These are phyloP conservation scores for Mayamaea pseudoterrestris DNA, from an alignment of 108 stramenopile genomes.

Conservation along the genomic window DNA sequence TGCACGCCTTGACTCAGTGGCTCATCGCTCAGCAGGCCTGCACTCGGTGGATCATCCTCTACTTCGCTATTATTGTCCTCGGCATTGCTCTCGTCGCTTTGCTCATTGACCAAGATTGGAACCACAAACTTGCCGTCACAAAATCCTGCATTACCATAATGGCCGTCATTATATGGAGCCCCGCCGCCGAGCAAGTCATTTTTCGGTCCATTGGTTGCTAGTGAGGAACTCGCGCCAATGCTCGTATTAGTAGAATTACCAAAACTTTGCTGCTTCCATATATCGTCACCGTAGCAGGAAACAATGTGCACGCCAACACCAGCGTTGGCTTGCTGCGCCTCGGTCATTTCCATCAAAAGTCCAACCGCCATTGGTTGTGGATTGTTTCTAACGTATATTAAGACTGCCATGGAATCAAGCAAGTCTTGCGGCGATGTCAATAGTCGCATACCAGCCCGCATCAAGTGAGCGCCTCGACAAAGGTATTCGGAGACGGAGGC, in stretches of 20 bases:
- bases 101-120: not conserved
- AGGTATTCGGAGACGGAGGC: slow-evolving; percentile 74
- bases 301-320: slow-evolving; percentile 58
- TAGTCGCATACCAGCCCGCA: slow-evolving; percentile 58
- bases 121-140: slow-evolving; percentile 24
- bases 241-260: slow-evolving; percentile 1
- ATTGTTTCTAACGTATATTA: slow-evolving; percentile 44
- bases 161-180: slow-evolving; percentile 43
- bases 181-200: slow-evolving; percentile 17
- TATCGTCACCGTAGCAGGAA: slow-evolving; percentile 74
- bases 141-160: slow-evolving; percentile 76
- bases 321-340: slow-evolving; percentile 21
- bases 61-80: not conserved
- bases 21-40: no score
- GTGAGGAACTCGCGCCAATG: slow-evolving; percentile 1
- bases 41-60: no score
- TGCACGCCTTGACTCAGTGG: not conserved
- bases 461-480: slow-evolving; percentile 76
- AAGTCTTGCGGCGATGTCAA: slow-evolving; percentile 44
- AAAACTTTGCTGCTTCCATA: slow-evolving; percentile 37
- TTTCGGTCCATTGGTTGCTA: not conserved
- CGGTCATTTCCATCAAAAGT: not conserved
- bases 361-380: slow-evolving; percentile 70
- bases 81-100: not conserved
- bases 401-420: slow-evolving; percentile 33